Conservation (phyloP, 164 flowering plant species). For the Malania oleifera region DNA sequence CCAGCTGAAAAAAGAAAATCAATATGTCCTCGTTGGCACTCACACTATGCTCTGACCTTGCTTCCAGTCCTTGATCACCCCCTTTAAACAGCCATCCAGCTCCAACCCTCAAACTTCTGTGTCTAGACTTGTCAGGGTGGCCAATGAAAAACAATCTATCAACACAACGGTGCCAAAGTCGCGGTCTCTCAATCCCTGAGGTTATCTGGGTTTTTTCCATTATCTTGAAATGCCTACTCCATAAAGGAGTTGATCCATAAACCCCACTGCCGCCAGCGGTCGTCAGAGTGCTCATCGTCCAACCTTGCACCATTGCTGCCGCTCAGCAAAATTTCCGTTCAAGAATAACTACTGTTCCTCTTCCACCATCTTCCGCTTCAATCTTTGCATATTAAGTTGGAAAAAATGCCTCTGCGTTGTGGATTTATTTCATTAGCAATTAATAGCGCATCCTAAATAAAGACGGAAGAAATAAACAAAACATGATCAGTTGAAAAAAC, state of each 20-base stretch:
- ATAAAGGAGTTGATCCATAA: constrained; percentile 27
- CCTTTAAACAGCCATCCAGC: constrained; percentile 83
- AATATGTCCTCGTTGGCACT: constrained; percentile 85
- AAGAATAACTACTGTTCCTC: not conserved
- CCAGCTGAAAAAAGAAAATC: constrained; percentile 87
- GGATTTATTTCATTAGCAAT: no score
- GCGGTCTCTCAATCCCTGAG: constrained; percentile 24
- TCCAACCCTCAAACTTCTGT: constrained; percentile 34
- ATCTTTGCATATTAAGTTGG: not conserved
- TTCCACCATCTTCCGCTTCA: not conserved
- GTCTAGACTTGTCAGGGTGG: constrained; percentile 14
- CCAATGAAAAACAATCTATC: constrained; percentile 18
- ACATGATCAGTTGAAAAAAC: no score
- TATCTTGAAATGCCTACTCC: constrained; percentile 27
- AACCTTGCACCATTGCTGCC: constrained; percentile 32
- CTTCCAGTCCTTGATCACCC: constrained; percentile 44
- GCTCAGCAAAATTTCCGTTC: not conserved
- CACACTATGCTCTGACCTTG: constrained; percentile 78
- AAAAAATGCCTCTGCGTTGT: not conserved
- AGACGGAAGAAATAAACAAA: no score
- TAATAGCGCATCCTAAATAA: no score
- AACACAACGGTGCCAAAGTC: constrained; percentile 19
- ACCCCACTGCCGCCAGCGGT: constrained; percentile 30
- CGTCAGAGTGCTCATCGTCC: constrained; percentile 35
- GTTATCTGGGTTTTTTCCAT: constrained; percentile 19